phyloP scores from a whole-genome alignment of 2,329 filamentous ascomycete species.

The Shiraia sp. region DNA sequence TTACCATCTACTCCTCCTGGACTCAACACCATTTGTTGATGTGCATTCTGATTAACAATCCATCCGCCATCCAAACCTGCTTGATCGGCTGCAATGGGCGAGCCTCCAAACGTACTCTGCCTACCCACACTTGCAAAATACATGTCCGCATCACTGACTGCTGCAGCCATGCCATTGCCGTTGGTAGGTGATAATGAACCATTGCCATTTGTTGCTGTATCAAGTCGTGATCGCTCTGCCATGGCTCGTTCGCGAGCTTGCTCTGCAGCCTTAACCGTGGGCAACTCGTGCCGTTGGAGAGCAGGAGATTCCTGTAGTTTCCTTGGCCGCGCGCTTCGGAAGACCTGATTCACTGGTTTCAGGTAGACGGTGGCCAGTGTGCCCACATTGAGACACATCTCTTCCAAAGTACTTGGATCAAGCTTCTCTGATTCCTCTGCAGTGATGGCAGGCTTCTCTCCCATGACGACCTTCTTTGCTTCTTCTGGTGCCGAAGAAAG shows the following conservation, averaged over 20 bases:
- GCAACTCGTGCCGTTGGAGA: slow-evolving; percentile 72
- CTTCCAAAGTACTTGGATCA: slow-evolving; percentile 87
- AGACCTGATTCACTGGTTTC: slow-evolving; percentile 96
- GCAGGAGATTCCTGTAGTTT: slow-evolving; percentile 82
- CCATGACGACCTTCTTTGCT: slow-evolving; percentile 91
- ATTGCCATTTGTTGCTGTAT: slow-evolving; percentile 33
- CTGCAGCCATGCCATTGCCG: slow-evolving; percentile 63
- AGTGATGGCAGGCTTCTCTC: slow-evolving; percentile 93
- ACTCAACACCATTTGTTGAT: slow-evolving; percentile 35
- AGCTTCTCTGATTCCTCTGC: slow-evolving; percentile 89
- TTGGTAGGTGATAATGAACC: slow-evolving; percentile 24
- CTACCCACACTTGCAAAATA: slow-evolving; percentile 72
- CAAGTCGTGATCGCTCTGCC: slow-evolving; percentile 34
- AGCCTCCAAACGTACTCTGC: slow-evolving; percentile 42
- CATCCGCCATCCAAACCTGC: slow-evolving; percentile 35
- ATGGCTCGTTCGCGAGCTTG: slow-evolving; percentile 37
- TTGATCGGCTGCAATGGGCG: slow-evolving; percentile 36
- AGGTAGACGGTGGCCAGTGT: slow-evolving; percentile 96
- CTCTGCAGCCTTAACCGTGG: slow-evolving; percentile 56
- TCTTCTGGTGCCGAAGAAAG: slow-evolving; percentile 87
- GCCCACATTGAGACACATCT: slow-evolving; percentile 95
- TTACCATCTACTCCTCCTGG: slow-evolving; percentile 33
- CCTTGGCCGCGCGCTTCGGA: slow-evolving; percentile 82
- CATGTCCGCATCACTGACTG: slow-evolving; percentile 81
- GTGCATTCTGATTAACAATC: slow-evolving; percentile 43